These are phyloP conservation scores for Puccinia triticina DNA, from an alignment of 1,284 basidiomycete species.

Conservation along the genomic window DNA sequence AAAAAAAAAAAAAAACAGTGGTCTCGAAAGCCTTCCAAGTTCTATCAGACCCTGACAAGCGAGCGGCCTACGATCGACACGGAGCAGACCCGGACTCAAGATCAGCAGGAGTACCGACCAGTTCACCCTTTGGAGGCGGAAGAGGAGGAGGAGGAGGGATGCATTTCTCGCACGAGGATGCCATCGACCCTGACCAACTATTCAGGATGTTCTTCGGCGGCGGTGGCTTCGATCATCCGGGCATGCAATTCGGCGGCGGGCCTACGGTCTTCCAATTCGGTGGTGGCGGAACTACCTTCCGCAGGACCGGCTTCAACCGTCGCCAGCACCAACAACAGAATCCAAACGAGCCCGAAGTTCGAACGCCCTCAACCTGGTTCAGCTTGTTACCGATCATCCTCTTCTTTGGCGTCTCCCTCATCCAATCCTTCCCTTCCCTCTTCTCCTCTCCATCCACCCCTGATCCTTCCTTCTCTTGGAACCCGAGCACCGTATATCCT, in stretches of 20 bases:
- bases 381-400: conserved; percentile 85
- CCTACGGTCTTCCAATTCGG: conserved; percentile 64
- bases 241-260: conserved; percentile 60
- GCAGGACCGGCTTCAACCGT: conserved; percentile 8
- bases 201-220: conserved; percentile 98
- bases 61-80: conserved; percentile 81
- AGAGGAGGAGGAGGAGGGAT: conserved; percentile 55
- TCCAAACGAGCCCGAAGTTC: conserved; percentile 21
- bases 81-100: conserved; percentile 85
- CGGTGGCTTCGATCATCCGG: conserved; percentile 62
- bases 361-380: conserved; percentile 63
- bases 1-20: too few species aligned
- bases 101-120: conserved; percentile 65
- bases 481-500: conserved; percentile 59
- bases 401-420: conserved; percentile 78
- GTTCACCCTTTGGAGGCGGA: conserved; percentile 62
- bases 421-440: conserved; percentile 78
- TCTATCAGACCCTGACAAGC: conserved; percentile 87
- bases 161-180: conserved; percentile 66
- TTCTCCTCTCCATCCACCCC: conserved; percentile 71
- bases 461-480: conserved; percentile 80
- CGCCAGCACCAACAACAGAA: neutral
- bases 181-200: conserved; percentile 90
- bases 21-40: conserved; percentile 98
- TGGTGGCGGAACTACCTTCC: conserved; percentile 66